Percentiles rank a stretch among this genome's conserved stretches.
Evolutionary conservation across 2,329 filamentous ascomycete genomes (phyloP).

Genomic region (Penicillium sp.): DNA sequence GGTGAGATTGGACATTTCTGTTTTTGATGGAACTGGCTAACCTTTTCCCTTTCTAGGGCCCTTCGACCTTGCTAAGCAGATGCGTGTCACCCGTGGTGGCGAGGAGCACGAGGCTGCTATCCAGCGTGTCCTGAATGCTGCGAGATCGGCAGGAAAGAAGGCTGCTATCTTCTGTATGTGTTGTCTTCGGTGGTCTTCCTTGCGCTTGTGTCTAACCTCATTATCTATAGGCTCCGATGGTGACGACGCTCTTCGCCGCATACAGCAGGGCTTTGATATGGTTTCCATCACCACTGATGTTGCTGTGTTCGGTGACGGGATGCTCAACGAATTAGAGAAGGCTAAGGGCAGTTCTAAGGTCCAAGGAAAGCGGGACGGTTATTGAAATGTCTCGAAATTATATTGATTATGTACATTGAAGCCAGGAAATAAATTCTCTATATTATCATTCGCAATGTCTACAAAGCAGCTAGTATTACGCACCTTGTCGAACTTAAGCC

Average conservation of each 20-base stretch:
- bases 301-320: constrained; percentile 30
- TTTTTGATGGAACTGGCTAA: background rate
- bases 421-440: background rate
- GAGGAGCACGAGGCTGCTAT: constrained; percentile 42
- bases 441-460: background rate
- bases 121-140: constrained; percentile 33
- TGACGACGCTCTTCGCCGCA: constrained; percentile 31
- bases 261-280: constrained; percentile 41
- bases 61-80: constrained; percentile 39
- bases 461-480: no score
- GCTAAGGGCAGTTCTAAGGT: constrained; percentile 25
- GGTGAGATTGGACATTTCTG: constrained; percentile 17
- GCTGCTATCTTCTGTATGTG: constrained; percentile 43
- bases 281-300: constrained; percentile 40
- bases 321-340: constrained; percentile 30
- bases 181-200: background rate
- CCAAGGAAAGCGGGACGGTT: constrained; percentile 11
- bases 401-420: background rate
- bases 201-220: background rate
- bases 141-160: constrained; percentile 36
- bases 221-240: constrained; percentile 30
- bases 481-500: no score
- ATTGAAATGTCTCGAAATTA: background rate
- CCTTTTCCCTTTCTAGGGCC: constrained; percentile 17
- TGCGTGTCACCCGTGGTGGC: constrained; percentile 34